A percentile compares a stretch with the other conserved stretches of the same genome.
phyloP scores from a whole-genome alignment of 805 yeast species.

The Priceomyces medius region DNA sequence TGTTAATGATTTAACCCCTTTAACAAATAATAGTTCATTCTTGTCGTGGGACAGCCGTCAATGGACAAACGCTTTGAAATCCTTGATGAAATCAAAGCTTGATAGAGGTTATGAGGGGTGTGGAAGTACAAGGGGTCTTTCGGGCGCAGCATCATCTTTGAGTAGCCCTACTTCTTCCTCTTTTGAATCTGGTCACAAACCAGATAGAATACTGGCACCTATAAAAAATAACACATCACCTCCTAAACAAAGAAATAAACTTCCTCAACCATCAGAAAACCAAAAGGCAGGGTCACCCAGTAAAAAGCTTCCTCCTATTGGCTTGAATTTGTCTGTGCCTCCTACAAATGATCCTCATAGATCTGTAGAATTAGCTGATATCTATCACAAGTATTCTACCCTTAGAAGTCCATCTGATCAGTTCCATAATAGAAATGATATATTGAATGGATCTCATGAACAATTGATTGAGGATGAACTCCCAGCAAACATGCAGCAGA shows the following conservation, averaged over 20 bases:
- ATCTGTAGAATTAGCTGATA: constrained; percentile 42
- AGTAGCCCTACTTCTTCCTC: constrained; percentile 27
- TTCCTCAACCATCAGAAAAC: neutral
- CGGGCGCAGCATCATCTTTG: constrained; percentile 58
- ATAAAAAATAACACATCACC: neutral
- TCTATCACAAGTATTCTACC: constrained; percentile 41
- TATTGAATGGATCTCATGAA: constrained; percentile 38
- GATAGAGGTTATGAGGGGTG: constrained; percentile 66
- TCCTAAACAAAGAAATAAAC: neutral
- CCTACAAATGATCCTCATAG: constrained; percentile 22
- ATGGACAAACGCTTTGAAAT: constrained; percentile 34
- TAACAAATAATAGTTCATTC: constrained; percentile 22
- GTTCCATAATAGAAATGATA: constrained; percentile 34
- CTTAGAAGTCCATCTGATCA: constrained; percentile 42
- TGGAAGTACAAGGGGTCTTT: constrained; percentile 64
- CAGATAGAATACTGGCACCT: neutral
- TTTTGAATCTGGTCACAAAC: constrained; percentile 11
- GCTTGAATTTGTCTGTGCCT: neutral
- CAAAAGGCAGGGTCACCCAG: neutral
- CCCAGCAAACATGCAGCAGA: constrained; percentile 29
- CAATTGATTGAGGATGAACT: constrained; percentile 33
- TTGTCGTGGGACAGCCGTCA: constrained; percentile 37
- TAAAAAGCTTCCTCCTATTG: neutral
- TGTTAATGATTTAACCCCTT: constrained; percentile 26
- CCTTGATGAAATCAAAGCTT: constrained; percentile 32